phyloP scores from a whole-genome alignment of 2,329 filamentous ascomycete species.

The Stagonosporopsis rhizophila region DNA sequence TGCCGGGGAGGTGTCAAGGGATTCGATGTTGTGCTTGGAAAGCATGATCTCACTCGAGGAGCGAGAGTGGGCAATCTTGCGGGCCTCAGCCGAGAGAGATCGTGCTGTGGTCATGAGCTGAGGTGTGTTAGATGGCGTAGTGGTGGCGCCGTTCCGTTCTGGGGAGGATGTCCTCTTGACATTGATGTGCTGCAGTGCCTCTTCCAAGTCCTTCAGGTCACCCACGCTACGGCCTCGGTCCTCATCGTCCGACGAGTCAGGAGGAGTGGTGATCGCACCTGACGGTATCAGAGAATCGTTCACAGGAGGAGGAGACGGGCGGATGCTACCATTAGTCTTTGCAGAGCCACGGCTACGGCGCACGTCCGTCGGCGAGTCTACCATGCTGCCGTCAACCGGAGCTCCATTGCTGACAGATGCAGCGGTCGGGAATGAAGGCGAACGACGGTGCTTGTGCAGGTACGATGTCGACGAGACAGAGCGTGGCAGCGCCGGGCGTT shows the following conservation, averaged over 20 bases:
- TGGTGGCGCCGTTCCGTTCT: slow-evolving; percentile 42
- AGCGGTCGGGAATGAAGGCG: slow-evolving; percentile 56
- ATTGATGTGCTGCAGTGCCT: slow-evolving; percentile 82
- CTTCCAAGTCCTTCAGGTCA: slow-evolving; percentile 72
- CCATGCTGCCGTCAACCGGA: slow-evolving; percentile 25
- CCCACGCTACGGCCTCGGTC: slow-evolving; percentile 62
- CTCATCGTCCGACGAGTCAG: slow-evolving; percentile 91
- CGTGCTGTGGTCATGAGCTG: slow-evolving; percentile 31
- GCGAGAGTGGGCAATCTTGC: slow-evolving; percentile 67
- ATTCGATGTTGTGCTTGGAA: slow-evolving; percentile 51
- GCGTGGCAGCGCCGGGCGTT: slow-evolving; percentile 59
- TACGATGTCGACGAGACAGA: slow-evolving; percentile 67
- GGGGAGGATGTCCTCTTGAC: slow-evolving; percentile 68
- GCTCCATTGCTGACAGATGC: slow-evolving; percentile 43
- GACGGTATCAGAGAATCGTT: slow-evolving; percentile 79
- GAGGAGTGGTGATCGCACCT: slow-evolving; percentile 88
- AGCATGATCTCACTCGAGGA: slow-evolving; percentile 65
- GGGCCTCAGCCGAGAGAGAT: slow-evolving; percentile 61
- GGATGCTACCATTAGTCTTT: slow-evolving; percentile 65
- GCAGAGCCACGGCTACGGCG: slow-evolving; percentile 37
- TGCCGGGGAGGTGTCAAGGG: slow-evolving; percentile 54
- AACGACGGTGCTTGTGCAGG: slow-evolving; percentile 66
- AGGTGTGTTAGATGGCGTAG: slow-evolving; percentile 27
- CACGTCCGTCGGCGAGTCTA: slow-evolving; percentile 31
- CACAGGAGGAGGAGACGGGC: slow-evolving; percentile 83